Percentiles rank a stretch among this genome's conserved stretches.
These are phyloP conservation scores for Penicillium olsonii DNA, from an alignment of 2,329 filamentous ascomycete genomes.

Conservation along the genomic window DNA sequence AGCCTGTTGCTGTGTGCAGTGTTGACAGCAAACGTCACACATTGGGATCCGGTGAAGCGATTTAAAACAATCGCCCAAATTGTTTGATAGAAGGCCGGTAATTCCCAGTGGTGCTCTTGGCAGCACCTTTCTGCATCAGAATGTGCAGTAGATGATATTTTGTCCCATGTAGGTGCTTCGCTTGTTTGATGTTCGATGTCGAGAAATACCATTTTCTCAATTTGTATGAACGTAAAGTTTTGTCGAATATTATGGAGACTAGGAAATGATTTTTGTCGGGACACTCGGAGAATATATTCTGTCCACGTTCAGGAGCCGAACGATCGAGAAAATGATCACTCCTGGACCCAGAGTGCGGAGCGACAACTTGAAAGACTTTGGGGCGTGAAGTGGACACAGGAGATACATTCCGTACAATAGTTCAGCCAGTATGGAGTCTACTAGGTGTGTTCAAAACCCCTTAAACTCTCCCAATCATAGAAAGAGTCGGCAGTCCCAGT, in stretches of 20 bases:
- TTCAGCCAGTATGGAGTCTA: too few relatives aligned
- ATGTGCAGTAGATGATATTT: neutral
- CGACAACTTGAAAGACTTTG: too few relatives aligned
- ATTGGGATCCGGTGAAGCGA: neutral
- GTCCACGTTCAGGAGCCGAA: too few relatives aligned
- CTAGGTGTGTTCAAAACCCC: too few relatives aligned
- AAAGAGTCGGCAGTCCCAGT: neutral
- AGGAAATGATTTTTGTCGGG: neutral
- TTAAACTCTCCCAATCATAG: too few relatives aligned
- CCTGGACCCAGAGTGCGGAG: too few relatives aligned
- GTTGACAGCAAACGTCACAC: neutral
- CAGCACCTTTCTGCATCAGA: neutral
- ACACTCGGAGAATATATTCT: too few relatives aligned
- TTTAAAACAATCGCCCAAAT: neutral
- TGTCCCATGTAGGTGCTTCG: neutral
- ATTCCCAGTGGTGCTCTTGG: neutral
- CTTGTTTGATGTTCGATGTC: neutral
- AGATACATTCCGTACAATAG: too few relatives aligned
- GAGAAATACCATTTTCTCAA: neutral
- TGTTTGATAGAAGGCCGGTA: neutral
- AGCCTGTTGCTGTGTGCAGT: neutral
- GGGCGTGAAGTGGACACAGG: too few relatives aligned
- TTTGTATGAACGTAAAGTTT: too few relatives aligned
- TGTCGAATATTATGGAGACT: neutral
- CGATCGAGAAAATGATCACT: too few relatives aligned